These are phyloP conservation scores for Paxillus ammoniavirescens DNA, from an alignment of 768 basidiomycete species.

Conservation along the genomic window DNA sequence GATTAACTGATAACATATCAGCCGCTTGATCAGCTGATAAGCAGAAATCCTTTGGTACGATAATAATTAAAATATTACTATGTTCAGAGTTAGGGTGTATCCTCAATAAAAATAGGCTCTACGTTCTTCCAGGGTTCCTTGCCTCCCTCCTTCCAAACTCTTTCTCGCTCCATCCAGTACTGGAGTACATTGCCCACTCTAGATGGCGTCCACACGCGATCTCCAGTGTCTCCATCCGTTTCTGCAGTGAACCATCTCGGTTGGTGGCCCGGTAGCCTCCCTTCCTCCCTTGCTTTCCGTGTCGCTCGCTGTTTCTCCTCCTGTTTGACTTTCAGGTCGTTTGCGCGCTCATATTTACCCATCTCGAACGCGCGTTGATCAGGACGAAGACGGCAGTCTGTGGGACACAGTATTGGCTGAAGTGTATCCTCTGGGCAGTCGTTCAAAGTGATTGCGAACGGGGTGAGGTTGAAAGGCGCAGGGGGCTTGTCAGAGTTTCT, in stretches of 20 bases:
- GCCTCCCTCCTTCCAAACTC: constrained; percentile 47
- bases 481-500: constrained; percentile 82
- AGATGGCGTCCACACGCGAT: constrained; percentile 81
- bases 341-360: constrained; percentile 82
- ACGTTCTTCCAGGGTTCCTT: constrained; percentile 58
- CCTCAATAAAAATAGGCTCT: constrained; percentile 80
- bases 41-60: too few relatives aligned
- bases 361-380: constrained; percentile 95
- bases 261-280: constrained; percentile 63
- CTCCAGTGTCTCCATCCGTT: constrained; percentile 86
- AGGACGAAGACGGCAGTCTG: constrained; percentile 89
- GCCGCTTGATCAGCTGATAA: too few relatives aligned
- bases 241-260: constrained; percentile 87
- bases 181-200: constrained; percentile 36
- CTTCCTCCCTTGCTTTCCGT: constrained; percentile 72
- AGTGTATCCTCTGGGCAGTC: constrained; percentile 75
- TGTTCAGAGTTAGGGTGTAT: constrained; percentile 24
- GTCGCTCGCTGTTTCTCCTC: constrained; percentile 80
- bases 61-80: not conserved
- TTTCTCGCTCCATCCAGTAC: constrained; percentile 84
- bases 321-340: constrained; percentile 72
- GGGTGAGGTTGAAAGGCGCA: constrained; percentile 93
- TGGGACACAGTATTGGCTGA: constrained; percentile 73
- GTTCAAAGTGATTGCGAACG: constrained; percentile 91
- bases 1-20: not conserved